A percentile compares a stretch with the other conserved stretches of the same genome.
Evolutionary conservation across 371 early-diverging fungal genomes (phyloP).

Genomic region (Chytridiales sp.): DNA sequence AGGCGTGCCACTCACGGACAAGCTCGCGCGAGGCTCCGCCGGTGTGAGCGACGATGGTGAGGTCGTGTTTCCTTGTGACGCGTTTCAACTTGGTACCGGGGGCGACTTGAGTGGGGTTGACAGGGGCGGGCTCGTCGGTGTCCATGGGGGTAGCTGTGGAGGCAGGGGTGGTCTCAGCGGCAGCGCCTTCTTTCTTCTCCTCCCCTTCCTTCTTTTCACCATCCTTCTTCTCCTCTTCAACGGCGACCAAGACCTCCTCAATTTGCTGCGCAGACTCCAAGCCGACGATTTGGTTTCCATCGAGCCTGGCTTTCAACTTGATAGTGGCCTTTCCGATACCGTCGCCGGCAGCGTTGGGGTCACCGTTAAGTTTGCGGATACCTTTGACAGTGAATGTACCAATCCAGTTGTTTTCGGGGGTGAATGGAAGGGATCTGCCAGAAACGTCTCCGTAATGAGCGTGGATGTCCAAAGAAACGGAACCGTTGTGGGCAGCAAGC

Average conservation of each 20-base stretch:
- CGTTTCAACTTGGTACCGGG: constrained; percentile 71
- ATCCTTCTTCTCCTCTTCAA: constrained; percentile 40
- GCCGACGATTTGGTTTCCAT: constrained; percentile 76
- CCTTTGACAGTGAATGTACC: constrained; percentile 47
- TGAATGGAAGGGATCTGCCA: constrained; percentile 37
- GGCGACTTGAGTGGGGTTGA: constrained; percentile 38
- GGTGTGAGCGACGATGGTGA: constrained; percentile 68
- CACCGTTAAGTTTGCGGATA: constrained; percentile 53
- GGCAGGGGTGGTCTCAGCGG: constrained; percentile 7
- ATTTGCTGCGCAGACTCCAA: constrained; percentile 86
- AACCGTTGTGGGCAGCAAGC: constrained; percentile 68
- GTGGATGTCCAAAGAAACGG: constrained; percentile 75
- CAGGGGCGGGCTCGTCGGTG: constrained; percentile 50
- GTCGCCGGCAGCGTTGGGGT: constrained; percentile 50
- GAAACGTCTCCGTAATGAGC: constrained; percentile 59
- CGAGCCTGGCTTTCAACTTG: constrained; percentile 90
- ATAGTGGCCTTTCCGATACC: constrained; percentile 62
- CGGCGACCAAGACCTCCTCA: constrained; percentile 67
- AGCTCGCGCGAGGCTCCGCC: constrained; percentile 57
- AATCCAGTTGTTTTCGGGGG: constrained; percentile 25
- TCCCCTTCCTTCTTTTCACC: constrained; percentile 32
- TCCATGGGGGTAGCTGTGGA: constrained; percentile 43
- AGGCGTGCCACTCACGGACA: constrained; percentile 65
- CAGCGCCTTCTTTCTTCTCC: constrained; percentile 44
- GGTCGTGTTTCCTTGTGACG: constrained; percentile 83